Conservation (phyloP, 1,284 basidiomycete species). For the Boletus albobrunnescens region DNA sequence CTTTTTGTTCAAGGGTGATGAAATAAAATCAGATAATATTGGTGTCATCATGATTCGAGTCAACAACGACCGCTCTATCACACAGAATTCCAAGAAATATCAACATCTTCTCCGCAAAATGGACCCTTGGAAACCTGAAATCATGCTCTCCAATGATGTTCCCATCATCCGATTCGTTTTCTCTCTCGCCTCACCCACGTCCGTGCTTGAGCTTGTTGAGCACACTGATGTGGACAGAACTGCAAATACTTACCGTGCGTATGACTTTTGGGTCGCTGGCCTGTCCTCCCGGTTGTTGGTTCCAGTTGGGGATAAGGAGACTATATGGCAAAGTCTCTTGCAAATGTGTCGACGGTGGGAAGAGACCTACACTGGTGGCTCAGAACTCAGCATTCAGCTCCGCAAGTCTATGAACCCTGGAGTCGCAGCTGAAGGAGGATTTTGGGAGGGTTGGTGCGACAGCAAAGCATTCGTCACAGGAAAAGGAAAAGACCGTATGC, state of each 20-base stretch:
- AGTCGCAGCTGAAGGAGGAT: background rate
- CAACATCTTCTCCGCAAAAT: background rate
- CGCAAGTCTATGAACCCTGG: background rate
- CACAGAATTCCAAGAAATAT: background rate
- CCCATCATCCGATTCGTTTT: background rate
- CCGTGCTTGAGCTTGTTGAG: background rate
- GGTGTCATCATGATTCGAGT: background rate
- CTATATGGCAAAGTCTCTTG: background rate
- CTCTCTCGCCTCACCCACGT: background rate
- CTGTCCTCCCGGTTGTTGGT: background rate
- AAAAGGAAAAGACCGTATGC: too few species aligned
- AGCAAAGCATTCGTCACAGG: too few species aligned
- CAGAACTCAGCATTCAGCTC: accelerated
- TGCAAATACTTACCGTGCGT: background rate
- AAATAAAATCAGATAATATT: background rate
- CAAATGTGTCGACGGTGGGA: background rate
- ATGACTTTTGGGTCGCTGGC: background rate
- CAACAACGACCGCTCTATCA: background rate
- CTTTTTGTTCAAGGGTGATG: background rate
- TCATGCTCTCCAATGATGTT: background rate
- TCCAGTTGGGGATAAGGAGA: background rate
- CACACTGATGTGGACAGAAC: too few species aligned
- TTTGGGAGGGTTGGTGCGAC: background rate
- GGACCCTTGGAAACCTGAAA: background rate
- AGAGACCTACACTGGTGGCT: background rate